Conservation (phyloP, 768 basidiomycete species). For the Kwoniella dendrophila region DNA sequence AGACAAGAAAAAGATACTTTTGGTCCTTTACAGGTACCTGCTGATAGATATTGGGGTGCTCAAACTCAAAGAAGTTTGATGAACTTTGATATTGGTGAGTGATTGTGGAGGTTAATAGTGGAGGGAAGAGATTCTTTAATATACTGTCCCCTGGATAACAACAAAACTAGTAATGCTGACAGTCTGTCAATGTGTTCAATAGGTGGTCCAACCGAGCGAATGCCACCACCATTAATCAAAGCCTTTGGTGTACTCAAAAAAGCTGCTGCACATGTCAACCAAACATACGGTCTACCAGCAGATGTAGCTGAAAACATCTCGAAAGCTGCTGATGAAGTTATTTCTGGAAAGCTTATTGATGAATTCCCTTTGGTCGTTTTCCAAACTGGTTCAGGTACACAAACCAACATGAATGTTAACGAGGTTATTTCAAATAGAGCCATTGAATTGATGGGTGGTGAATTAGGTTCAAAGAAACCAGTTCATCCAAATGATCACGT, state of each 20-base stretch:
- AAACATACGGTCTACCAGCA: slow-evolving; percentile 83
- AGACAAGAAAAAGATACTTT: slow-evolving; percentile 92
- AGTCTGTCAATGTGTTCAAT: not conserved
- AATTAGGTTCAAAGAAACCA: slow-evolving; percentile 92
- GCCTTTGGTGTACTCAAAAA: slow-evolving; percentile 98
- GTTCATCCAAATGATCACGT: slow-evolving; percentile 99
- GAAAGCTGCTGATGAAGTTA: slow-evolving; percentile 93
- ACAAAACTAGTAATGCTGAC: no score
- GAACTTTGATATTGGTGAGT: slow-evolving; percentile 91
- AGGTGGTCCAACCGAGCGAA: slow-evolving; percentile 79
- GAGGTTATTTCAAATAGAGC: slow-evolving; percentile 99
- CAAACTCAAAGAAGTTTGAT: slow-evolving; percentile 97
- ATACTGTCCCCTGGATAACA: not conserved
- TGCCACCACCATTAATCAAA: slow-evolving; percentile 93
- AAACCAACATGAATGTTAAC: slow-evolving; percentile 99
- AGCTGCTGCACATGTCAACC: slow-evolving; percentile 89
- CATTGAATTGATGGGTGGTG: slow-evolving; percentile 92
- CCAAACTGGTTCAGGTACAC: slow-evolving; percentile 98
- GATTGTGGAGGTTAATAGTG: not conserved
- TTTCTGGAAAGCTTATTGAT: slow-evolving; percentile 88
- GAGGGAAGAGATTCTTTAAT: not conserved
- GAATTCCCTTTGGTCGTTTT: slow-evolving; percentile 99
- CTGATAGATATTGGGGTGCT: slow-evolving; percentile 92
- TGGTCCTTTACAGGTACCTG: slow-evolving; percentile 86
- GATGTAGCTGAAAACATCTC: slow-evolving; percentile 86